A percentile compares a stretch with the other conserved stretches of the same genome.
phyloP scores from a whole-genome alignment of 164 flowering plant species.

The Saururus chinensis region DNA sequence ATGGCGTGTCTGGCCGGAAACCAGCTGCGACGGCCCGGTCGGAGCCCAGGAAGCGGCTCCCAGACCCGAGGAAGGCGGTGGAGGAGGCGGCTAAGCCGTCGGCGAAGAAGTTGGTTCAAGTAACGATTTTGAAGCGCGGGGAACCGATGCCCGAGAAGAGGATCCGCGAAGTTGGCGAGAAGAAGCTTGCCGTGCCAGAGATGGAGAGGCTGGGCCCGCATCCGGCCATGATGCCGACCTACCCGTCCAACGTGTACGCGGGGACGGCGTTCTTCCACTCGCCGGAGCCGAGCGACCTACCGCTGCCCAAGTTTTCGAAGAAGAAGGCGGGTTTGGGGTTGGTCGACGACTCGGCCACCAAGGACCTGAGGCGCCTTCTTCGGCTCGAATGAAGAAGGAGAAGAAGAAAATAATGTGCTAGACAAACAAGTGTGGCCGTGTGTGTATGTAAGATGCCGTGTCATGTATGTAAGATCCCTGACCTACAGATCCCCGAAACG shows the following conservation, averaged over 20 bases:
- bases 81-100: constrained; percentile 18
- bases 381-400: constrained; percentile 27
- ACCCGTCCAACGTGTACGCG: constrained; percentile 26
- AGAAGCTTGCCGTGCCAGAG: background rate
- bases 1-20: background rate
- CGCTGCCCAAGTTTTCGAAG: constrained; percentile 48
- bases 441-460: background rate
- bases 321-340: constrained; percentile 12
- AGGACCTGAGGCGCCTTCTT: constrained; percentile 37
- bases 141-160: constrained; percentile 13
- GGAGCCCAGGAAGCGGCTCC: background rate
- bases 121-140: constrained; percentile 37
- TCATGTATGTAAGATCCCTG: background rate
- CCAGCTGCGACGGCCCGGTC: background rate
- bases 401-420: background rate
- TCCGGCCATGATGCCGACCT: constrained; percentile 12
- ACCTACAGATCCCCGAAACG: background rate
- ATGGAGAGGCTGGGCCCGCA: constrained; percentile 21
- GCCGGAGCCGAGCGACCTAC: constrained; percentile 59
- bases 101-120: constrained; percentile 8
- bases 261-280: constrained; percentile 47
- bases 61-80: background rate
- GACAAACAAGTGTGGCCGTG: background rate
- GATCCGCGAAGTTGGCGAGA: background rate
- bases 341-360: constrained; percentile 33